These are phyloP conservation scores for Aspergillus novofumigatus DNA, from an alignment of 2,329 filamentous ascomycete species.

Conservation along the genomic window DNA sequence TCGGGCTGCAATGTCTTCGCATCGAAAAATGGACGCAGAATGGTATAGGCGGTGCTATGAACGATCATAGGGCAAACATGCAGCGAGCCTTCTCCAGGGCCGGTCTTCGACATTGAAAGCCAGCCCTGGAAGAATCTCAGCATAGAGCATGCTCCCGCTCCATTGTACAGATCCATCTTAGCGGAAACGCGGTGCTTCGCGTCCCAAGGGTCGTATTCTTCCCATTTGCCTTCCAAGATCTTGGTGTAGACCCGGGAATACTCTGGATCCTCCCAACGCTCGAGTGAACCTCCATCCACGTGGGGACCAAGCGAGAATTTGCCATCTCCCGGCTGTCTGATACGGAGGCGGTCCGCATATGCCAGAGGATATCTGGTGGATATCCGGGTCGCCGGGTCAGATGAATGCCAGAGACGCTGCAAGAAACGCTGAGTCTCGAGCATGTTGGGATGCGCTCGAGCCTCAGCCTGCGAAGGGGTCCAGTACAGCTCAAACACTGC, in stretches of 20 bases:
- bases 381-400: constrained; percentile 43
- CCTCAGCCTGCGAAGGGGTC: constrained; percentile 64
- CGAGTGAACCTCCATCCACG: constrained; percentile 68
- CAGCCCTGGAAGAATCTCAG: constrained; percentile 90
- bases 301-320: constrained; percentile 70
- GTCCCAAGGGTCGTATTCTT: constrained; percentile 79
- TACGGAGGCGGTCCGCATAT: constrained; percentile 69
- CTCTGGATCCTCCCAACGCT: constrained; percentile 68
- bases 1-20: constrained; percentile 44
- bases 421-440: constrained; percentile 59
- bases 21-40: constrained; percentile 80
- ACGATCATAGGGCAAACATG: constrained; percentile 74
- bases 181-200: constrained; percentile 64
- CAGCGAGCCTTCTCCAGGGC: constrained; percentile 72
- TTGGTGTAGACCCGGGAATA: constrained; percentile 70
- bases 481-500: constrained; percentile 75
- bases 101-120: constrained; percentile 69
- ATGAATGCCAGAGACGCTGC: constrained; percentile 61
- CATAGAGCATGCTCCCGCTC: constrained; percentile 75
- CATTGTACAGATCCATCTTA: constrained; percentile 71
- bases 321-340: constrained; percentile 66
- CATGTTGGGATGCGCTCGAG: constrained; percentile 63
- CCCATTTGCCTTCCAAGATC: constrained; percentile 73
- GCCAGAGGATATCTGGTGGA: constrained; percentile 58
- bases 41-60: constrained; percentile 71